These are phyloP conservation scores for Vitis riparia DNA, from an alignment of 164 flowering plant genomes.

Conservation along the genomic window DNA sequence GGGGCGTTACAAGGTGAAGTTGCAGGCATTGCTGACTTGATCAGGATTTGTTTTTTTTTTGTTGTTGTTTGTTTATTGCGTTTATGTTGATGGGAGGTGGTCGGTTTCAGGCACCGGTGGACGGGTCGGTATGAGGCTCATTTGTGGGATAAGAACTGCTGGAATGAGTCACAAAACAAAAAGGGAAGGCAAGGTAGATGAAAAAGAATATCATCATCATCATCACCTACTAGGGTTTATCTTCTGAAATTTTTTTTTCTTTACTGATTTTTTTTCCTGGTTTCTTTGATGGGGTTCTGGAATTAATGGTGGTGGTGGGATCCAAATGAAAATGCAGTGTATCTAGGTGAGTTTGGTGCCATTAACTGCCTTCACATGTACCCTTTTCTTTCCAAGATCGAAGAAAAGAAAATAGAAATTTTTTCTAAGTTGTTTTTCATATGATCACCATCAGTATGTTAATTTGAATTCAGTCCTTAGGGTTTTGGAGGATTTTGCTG, in stretches of 20 bases:
- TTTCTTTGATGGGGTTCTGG: background rate
- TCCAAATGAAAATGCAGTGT: constrained; percentile 11
- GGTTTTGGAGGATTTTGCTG: background rate
- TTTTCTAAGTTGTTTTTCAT: no score
- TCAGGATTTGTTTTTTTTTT: background rate
- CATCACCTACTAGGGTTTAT: background rate
- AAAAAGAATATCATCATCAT: no score
- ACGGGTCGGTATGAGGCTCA: constrained; percentile 70
- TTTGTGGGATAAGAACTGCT: constrained; percentile 67
- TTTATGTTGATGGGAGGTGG: background rate
- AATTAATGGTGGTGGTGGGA: background rate
- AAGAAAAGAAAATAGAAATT: background rate
- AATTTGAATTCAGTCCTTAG: background rate
- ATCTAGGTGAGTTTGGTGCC: constrained; percentile 15
- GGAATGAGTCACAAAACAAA: constrained; percentile 70
- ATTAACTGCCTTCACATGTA: background rate
- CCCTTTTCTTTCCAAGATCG: background rate
- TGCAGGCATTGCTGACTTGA: background rate
- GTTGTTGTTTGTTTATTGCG: background rate
- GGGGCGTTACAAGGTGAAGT: constrained; percentile 28
- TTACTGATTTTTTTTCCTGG: background rate
- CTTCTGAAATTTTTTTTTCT: background rate
- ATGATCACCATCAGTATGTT: no score
- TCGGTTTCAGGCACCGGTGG: constrained; percentile 56
- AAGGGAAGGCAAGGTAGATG: constrained; percentile 63